Conservation (phyloP, 257 asterid genomes). For the Salvia splendens region DNA sequence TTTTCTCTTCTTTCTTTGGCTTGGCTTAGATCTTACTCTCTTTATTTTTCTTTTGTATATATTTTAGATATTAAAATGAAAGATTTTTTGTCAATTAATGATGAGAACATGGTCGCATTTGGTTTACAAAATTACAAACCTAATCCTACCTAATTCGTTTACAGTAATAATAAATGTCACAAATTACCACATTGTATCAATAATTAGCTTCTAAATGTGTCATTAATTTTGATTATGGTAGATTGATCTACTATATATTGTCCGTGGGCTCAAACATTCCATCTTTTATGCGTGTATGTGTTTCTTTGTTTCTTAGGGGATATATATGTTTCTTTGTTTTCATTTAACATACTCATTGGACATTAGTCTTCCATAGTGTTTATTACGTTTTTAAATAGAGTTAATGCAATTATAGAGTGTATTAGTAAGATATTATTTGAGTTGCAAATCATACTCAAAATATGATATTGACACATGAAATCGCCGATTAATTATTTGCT, state of each 20-base stretch:
- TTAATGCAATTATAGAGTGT: too few relatives aligned
- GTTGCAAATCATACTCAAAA: too few relatives aligned
- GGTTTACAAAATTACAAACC: background rate
- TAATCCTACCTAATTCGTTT: constrained; percentile 4
- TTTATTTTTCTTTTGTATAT: background rate
- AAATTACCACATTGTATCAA: constrained; percentile 8
- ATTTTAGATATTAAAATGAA: background rate
- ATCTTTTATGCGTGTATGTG: background rate
- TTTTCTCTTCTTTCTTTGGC: background rate
- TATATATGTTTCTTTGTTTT: too few relatives aligned
- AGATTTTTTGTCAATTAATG: background rate
- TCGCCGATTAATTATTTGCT: too few relatives aligned
- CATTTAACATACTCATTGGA: background rate
- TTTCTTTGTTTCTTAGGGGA: background rate
- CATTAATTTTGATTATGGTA: background rate
- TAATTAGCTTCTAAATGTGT: constrained; percentile 3
- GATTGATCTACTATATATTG: background rate
- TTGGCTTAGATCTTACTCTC: background rate
- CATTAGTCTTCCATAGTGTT: background rate
- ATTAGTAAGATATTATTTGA: too few relatives aligned
- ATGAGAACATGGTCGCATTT: background rate
- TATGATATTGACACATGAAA: too few relatives aligned
- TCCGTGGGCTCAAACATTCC: background rate
- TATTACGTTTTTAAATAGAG: too few relatives aligned
- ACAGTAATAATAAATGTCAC: constrained; percentile 13